Evolutionary conservation across 1,139 yeast genomes (phyloP), one percentile per base, ranked within the genome.

Genomic region (Nakaseomyces nivariensis): DNA sequence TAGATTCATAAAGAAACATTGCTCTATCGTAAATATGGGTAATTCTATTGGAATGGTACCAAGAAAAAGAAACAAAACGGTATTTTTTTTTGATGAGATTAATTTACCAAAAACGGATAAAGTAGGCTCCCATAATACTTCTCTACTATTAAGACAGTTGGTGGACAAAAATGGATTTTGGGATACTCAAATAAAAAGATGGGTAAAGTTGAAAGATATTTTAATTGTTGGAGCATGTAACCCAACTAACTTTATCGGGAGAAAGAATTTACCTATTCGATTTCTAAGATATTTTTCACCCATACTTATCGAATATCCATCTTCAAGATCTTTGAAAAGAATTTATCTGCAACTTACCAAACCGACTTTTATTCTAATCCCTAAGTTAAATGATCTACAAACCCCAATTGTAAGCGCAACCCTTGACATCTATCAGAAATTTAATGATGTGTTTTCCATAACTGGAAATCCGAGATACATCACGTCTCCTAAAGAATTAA

Each of bases 181-280:
- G 95, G 73, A 78, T 51, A 66, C 74, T 1, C 61, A 67, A 10
- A 81, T 79, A 38, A 72, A 73, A 49, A 75, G 74, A 43, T 90
- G 96, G 96, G 79, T 90, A 1, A 58, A 71, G 0, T 55, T 88
- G n/a, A 71, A 74, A 17, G 76, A 80, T 48, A 73, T 92, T 38
- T 95, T 85, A 61, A 77, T 92, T 69, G 95, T 90, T 10, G 97
- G 95, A 5, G 97, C 98, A 0, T 92, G 97, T 65, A 92, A 92
- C 60, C 92, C 97, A 0, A 83, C 96, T 0, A 73, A 81, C 1
- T 95, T 87, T 65, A 78, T 81, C 1, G 96, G 97, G 0, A 74
- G 98, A 56, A 72, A 75, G 17, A 66, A 64, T 3, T 64, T 92
- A 36, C 70, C 81, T 1, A 64, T 71, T n/a, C 70, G 97, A 48